Evolutionary conservation across 140 eudicot species (phyloP).

Genomic region (Flaveria floridana): DNA sequence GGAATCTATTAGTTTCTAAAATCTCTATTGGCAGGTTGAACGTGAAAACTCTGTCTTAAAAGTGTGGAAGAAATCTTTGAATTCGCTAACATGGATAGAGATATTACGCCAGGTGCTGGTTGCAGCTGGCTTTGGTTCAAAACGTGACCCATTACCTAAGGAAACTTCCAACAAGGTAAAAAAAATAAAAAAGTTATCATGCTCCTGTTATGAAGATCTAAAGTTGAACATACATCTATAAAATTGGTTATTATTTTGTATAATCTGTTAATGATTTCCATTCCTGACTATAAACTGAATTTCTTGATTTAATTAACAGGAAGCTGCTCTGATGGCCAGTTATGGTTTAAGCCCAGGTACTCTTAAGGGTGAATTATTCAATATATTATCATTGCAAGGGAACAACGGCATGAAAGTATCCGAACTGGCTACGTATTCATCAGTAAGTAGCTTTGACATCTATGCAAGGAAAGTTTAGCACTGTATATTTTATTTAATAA

Average conservation of each 20-base stretch:
- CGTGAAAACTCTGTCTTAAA: slow-evolving; percentile 40
- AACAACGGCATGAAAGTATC: slow-evolving; percentile 70
- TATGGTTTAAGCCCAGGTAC: slow-evolving; percentile 77
- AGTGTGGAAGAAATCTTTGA: slow-evolving; percentile 71
- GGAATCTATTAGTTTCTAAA: neutral
- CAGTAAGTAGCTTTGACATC: slow-evolving; percentile 49
- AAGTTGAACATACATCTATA: slow-evolving; percentile 5
- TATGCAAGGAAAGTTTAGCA: neutral
- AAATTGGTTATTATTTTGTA: neutral
- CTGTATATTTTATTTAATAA: slow-evolving; percentile 15
- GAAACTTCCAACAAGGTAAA: slow-evolving; percentile 58
- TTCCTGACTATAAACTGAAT: slow-evolving; percentile 3
- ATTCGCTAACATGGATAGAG: slow-evolving; percentile 86
- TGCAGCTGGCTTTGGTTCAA: slow-evolving; percentile 93
- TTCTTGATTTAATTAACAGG: slow-evolving; percentile 45
- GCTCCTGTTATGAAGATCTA: slow-evolving; percentile 5
- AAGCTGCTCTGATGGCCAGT: slow-evolving; percentile 57
- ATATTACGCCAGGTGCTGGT: slow-evolving; percentile 75
- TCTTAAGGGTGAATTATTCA: slow-evolving; percentile 79
- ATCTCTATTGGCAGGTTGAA: slow-evolving; percentile 57
- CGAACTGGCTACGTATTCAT: slow-evolving; percentile 59
- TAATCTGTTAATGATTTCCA: neutral
- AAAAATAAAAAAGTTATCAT: neutral
- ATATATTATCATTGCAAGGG: slow-evolving; percentile 58
- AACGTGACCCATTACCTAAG: slow-evolving; percentile 41